Conservation (phyloP, 495 filamentous ascomycete species). For the Viridothelium virens region DNA sequence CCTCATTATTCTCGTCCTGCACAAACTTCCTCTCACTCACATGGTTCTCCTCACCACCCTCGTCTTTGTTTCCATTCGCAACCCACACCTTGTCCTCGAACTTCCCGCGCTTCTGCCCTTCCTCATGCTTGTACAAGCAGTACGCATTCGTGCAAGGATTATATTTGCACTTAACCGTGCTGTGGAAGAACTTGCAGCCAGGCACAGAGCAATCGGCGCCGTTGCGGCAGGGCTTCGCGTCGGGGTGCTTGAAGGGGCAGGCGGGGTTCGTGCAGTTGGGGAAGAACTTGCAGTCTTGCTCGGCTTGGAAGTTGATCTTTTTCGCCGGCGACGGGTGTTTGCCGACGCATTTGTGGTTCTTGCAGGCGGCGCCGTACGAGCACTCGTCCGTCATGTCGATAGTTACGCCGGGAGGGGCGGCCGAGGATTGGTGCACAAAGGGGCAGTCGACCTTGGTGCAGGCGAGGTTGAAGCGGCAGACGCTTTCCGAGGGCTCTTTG, state of each 20-base stretch:
- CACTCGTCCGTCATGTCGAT: slow-evolving; percentile 76
- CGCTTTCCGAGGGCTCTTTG: slow-evolving; percentile 40
- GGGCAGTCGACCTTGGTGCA: slow-evolving; percentile 86
- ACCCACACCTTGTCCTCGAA: slow-evolving; percentile 91
- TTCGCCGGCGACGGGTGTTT: slow-evolving; percentile 87
- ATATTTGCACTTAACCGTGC: slow-evolving; percentile 76
- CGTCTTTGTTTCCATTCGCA: slow-evolving; percentile 45
- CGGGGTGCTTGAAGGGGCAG: slow-evolving; percentile 81
- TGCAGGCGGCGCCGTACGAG: slow-evolving; percentile 81
- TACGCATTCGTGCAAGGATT: slow-evolving; percentile 78
- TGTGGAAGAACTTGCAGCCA: slow-evolving; percentile 85
- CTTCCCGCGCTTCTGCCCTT: slow-evolving; percentile 69
- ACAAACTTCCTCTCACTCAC: slow-evolving; percentile 92
- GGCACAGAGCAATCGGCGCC: slow-evolving; percentile 80
- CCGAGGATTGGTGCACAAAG: slow-evolving; percentile 90
- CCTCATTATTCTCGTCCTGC: slow-evolving; percentile 52
- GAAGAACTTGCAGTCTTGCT: slow-evolving; percentile 88
- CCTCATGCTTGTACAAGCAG: slow-evolving; percentile 85
- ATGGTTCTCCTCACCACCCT: slow-evolving; percentile 39
- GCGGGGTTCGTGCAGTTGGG: slow-evolving; percentile 82
- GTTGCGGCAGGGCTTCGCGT: slow-evolving; percentile 78
- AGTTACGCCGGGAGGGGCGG: slow-evolving; percentile 69
- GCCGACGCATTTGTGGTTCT: slow-evolving; percentile 86
- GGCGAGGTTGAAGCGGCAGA: slow-evolving; percentile 78
- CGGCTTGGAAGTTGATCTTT: slow-evolving; percentile 53